These are phyloP conservation scores for Epichloe bromicola DNA, from an alignment of 2,329 filamentous ascomycete species.

Conservation along the genomic window DNA sequence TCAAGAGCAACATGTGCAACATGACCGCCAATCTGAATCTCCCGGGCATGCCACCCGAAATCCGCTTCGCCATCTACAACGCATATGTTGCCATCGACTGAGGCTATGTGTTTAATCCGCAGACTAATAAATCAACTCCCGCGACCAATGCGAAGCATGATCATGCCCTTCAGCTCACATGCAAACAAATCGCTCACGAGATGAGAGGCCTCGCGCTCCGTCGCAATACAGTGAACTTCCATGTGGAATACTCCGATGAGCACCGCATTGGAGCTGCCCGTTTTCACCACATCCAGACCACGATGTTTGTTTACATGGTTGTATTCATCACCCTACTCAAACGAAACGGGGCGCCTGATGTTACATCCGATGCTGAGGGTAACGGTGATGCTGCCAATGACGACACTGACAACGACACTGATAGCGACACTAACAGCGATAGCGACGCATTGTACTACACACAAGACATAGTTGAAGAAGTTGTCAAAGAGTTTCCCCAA, in stretches of 20 bases:
- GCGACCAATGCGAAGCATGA: background rate
- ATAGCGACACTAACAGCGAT: background rate
- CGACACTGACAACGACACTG: background rate
- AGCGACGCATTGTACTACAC: background rate
- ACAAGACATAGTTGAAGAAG: background rate
- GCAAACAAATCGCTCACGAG: background rate
- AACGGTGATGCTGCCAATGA: background rate
- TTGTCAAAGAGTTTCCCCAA: background rate
- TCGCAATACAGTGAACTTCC: background rate
- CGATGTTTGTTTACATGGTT: background rate
- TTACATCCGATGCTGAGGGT: too few relatives aligned
- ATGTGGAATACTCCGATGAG: background rate
- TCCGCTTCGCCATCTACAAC: background rate
- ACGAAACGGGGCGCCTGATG: too few relatives aligned
- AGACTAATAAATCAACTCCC: background rate
- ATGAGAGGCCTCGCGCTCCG: background rate
- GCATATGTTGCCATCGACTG: background rate
- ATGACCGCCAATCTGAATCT: background rate
- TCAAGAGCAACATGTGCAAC: background rate
- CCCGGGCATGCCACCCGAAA: background rate
- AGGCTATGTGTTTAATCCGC: background rate
- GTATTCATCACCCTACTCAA: rapidly evolving
- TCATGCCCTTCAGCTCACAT: background rate
- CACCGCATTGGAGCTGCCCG: background rate
- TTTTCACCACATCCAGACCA: background rate